Conservation (phyloP, 371 early-diverging fungal genomes). For the Haplosporangium sp. region DNA sequence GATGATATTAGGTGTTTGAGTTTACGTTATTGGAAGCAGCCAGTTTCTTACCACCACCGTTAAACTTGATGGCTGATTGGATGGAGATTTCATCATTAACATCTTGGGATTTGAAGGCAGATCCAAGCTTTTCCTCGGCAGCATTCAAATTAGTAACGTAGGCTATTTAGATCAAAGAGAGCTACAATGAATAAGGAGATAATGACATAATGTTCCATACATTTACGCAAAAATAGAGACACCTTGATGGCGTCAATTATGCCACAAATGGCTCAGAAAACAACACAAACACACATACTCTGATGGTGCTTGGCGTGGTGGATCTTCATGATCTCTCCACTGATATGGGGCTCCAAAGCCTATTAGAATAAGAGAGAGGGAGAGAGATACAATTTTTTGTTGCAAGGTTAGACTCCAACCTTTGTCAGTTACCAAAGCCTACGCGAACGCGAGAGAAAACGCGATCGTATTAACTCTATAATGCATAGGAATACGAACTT, state of each 20-base stretch:
- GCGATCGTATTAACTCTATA: neutral
- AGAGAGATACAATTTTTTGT: conserved; percentile 12
- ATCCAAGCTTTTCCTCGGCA: conserved; percentile 78
- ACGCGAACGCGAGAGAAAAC: neutral
- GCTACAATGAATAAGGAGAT: no score
- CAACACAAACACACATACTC: conserved; percentile 17
- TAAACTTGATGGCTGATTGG: conserved; percentile 90
- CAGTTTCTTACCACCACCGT: conserved; percentile 86
- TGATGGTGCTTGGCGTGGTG: conserved; percentile 99
- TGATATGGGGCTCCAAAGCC: conserved; percentile 95
- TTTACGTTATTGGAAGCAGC: neutral
- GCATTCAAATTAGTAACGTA: conserved; percentile 71
- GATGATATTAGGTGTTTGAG: no score
- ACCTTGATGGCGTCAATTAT: conserved; percentile 17
- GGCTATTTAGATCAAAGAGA: conserved; percentile 29
- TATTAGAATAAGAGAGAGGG: conserved; percentile 72
- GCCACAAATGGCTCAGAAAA: neutral
- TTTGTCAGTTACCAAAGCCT: neutral
- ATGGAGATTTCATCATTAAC: conserved; percentile 78
- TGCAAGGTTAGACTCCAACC: neutral
- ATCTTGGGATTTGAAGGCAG: conserved; percentile 79
- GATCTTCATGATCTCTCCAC: conserved; percentile 94
- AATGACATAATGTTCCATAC: no score
- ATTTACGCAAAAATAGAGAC: neutral
- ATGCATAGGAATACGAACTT: conserved; percentile 18